Base-by-base conservation (phyloP, 2,329 filamentous ascomycete genomes). In the Volutella citrinella region DNA sequence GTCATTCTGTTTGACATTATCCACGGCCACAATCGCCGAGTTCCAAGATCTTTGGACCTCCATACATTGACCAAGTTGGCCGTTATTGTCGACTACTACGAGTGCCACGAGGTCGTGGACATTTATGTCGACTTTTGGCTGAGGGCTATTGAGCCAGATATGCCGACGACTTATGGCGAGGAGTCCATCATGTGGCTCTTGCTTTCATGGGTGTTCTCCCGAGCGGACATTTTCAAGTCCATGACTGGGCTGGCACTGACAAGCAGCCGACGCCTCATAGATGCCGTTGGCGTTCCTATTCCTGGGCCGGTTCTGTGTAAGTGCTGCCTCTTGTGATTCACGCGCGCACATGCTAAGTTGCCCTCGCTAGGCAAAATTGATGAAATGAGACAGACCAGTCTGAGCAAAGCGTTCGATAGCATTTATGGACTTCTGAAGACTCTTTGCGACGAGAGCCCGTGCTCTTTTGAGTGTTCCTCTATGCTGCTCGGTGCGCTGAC, bases 11-110 rank as follows among this genome's bases (percentile, higher is more conserved):
- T 60, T 19, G 30, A 48, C 10, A 45, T 57, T 11, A 52, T 60
- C 1, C 57, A 60, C 12, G 46, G 56, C 4, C 49, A 47, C 8
- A 41, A 46, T 7, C 37, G 40, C 26, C 32, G 28, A 5, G 48
- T 60, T 0, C 53, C 56, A 1, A 36, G 36, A 2, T 16, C 5
- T 0, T 19, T 59, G 7, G 32, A 27, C 1, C 35, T 54, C 2
- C 49, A 56, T 15, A 51, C 42, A 16, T 29, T 57, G 1, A 45
- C 52, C 3, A 53, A 56, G 17, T 34, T 59, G 7, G 52, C 54
- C 1, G 45, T 52, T 6, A 32, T 59, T 4, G 51, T 59, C 3
- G 53, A 59, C n/a, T 56, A 59, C 18, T 57, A 56, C 11, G 31
- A 55, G 5, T 57, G 49, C 19, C 45, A 53, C 17, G 56, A 59